Evolutionary conservation across 176 grass and related monocot genomes (phyloP), one percentile per base, ranked within the genome.

Genomic region (Avena eriantha): DNA sequence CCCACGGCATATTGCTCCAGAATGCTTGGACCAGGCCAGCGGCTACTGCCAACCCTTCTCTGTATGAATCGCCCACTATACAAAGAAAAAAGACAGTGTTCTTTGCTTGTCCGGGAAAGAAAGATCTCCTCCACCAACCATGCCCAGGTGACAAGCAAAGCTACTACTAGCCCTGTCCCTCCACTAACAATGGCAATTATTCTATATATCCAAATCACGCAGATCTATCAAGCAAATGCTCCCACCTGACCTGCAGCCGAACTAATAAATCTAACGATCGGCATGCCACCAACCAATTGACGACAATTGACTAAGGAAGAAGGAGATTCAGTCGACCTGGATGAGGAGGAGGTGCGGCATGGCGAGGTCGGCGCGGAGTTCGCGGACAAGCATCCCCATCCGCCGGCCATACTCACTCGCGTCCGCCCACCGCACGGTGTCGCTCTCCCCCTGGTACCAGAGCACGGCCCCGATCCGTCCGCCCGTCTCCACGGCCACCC

Each of bases 361-460:
- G 48, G 23, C 59, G 10, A 98, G 93, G 88, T 98, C 96, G 0
- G 72, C 47, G 3, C 96, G 77, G 18, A 98, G 78, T 47, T 95
- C 84, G 0, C 53, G 79, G 17, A 98, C 92, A 70, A 98, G 80
- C 61, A 63, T 88, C 9, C 54, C 61, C 86, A 98, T 87, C 16
- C 84, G 81, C 4, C 86, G 56, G 0, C 36, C 55, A 61, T 98
- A 98, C 71, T 87, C 88, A 15, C 21, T 78, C 4, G 96, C 96
- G 73, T 98, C 93, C 8, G 87, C 80, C 69, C 58, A 85, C 9
- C 71, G 36, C 29, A 95, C 90, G 7, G 96, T 98, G 82, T 98
- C 93, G 73, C 93, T 98, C 93, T 98, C 96, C 66, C 96, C 96
- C 85, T 98, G 96, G 86, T 92, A 98, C 96, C 96, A 98, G 3